These are phyloP conservation scores for Alternaria sp. DNA, from an alignment of 2,329 filamentous ascomycete species.

Conservation along the genomic window DNA sequence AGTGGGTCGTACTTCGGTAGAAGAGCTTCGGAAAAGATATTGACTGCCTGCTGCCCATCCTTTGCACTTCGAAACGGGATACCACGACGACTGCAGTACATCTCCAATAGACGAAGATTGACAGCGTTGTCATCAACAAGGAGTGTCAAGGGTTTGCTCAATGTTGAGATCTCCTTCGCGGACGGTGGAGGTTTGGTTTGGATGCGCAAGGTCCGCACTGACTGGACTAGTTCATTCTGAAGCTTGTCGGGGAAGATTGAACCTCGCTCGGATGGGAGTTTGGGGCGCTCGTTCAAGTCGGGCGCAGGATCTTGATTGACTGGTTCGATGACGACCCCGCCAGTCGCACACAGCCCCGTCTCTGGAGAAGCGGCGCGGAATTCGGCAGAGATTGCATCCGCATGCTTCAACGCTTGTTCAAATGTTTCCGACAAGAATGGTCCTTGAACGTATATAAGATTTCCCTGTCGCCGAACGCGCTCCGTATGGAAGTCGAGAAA, in stretches of 20 bases:
- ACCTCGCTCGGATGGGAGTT: not conserved
- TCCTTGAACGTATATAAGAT: slow-evolving; percentile 34
- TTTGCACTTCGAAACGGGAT: slow-evolving; percentile 47
- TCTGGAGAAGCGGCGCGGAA: slow-evolving; percentile 1
- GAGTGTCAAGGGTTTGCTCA: slow-evolving; percentile 36
- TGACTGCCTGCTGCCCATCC: slow-evolving; percentile 52
- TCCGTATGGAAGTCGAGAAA: slow-evolving; percentile 25
- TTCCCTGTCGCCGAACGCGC: slow-evolving; percentile 17
- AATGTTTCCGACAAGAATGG: slow-evolving; percentile 32
- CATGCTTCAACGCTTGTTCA: slow-evolving; percentile 21
- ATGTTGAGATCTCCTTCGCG: not conserved
- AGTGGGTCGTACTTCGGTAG: slow-evolving; percentile 8
- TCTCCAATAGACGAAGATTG: slow-evolving; percentile 55
- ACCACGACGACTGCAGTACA: slow-evolving; percentile 55
- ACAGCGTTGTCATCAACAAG: slow-evolving; percentile 57
- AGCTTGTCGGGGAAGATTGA: slow-evolving; percentile 13
- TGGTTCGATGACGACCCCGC: slow-evolving; percentile 3
- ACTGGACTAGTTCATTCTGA: slow-evolving; percentile 16
- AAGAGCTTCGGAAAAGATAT: slow-evolving; percentile 31
- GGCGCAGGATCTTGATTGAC: not conserved
- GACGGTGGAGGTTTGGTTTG: not conserved
- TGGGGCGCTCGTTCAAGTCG: not conserved
- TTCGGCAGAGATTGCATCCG: slow-evolving; percentile 18
- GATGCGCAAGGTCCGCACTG: slow-evolving; percentile 15
- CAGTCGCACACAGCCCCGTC: not conserved